Evolutionary conservation across 225 moss, liverwort and hornwort species (phyloP), one percentile per base, ranked within the genome.

Genomic region (Thuidium tamariscinum): DNA sequence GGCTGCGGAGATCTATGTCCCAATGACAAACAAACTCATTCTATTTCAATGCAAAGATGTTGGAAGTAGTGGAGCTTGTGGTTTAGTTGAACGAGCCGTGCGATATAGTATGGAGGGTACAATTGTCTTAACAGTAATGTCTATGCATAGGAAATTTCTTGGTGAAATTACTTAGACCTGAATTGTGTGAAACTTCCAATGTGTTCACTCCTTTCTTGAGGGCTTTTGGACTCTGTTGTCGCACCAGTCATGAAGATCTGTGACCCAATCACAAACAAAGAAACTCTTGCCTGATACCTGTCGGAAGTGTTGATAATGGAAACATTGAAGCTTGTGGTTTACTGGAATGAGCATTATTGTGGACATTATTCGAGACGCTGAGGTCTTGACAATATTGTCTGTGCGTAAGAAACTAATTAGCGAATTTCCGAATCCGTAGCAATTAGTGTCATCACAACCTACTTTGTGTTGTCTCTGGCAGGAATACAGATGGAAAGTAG

Each of bases 401-500:
- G 32, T 74, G 70, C 55, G 29, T 57, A 29, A 29, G 82, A 77
- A n/a, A 41, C 17, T 60, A 5, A 29, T 84, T 20, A 13, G 63
- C 3, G 36, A 79, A 78, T 79, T 63, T 79, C 23, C 41, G 13
- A 81, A 25, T 78, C 79, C 30, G 36, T 71, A 42, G 83, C 26
- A 36, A 80, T 34, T 48, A 22, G 16, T 80, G 62, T 77, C 34
- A 84, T 87, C 21, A 61, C 63, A 74, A 73, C 64, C 46, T 73
- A 41, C 61, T 66, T 41, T 80, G 70, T 79, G 79, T 80, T 86
- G 70, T 83, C 52, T 88, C 73, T 78, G 80, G 89, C 95, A 96
- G 98, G 95, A 95, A 32, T 96, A 95, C 84, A 92, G 94, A 88
- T 98, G 96, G 95, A 96, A 98, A 89, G 74, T 95, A 68, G 95